phyloP scores from a whole-genome alignment of 192 early-diverging fungal genomes.

The Podila minutissima region DNA sequence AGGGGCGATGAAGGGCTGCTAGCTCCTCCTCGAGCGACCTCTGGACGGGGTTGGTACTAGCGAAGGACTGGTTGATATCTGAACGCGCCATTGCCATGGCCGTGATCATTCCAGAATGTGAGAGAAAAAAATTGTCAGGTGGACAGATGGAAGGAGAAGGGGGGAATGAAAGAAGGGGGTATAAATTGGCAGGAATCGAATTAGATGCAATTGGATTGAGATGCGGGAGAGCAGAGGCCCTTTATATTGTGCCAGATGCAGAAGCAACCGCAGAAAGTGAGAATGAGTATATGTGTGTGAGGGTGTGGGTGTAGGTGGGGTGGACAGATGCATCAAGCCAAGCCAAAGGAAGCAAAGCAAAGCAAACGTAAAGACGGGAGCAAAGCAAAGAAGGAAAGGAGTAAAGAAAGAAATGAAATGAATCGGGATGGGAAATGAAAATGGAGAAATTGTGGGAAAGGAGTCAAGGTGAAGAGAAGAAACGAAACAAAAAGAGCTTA shows the following conservation, averaged over 20 bases:
- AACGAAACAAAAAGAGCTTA: neutral
- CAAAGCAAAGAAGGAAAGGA: neutral
- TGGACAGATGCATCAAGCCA: neutral
- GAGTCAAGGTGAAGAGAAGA: neutral
- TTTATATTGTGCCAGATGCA: too few species aligned
- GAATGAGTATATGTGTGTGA: neutral
- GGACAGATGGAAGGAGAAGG: neutral
- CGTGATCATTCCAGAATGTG: conserved; percentile 16
- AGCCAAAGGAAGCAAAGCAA: neutral
- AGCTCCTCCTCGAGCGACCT: neutral
- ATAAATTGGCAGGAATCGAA: neutral
- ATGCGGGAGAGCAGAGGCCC: too few species aligned
- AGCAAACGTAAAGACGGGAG: neutral
- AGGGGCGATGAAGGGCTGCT: neutral
- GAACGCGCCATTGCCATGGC: conserved; percentile 34
- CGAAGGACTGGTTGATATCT: conserved; percentile 22
- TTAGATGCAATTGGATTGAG: too few species aligned
- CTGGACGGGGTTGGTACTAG: conserved; percentile 4
- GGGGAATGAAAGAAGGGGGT: neutral
- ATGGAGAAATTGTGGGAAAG: neutral
- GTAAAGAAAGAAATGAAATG: neutral
- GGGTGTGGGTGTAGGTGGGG: neutral
- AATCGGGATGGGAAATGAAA: conserved; percentile 1
- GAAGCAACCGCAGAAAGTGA: too few species aligned
- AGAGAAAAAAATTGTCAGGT: neutral